Conservation (phyloP, 108 stramenopile species). For the Skeletonema grethae region DNA sequence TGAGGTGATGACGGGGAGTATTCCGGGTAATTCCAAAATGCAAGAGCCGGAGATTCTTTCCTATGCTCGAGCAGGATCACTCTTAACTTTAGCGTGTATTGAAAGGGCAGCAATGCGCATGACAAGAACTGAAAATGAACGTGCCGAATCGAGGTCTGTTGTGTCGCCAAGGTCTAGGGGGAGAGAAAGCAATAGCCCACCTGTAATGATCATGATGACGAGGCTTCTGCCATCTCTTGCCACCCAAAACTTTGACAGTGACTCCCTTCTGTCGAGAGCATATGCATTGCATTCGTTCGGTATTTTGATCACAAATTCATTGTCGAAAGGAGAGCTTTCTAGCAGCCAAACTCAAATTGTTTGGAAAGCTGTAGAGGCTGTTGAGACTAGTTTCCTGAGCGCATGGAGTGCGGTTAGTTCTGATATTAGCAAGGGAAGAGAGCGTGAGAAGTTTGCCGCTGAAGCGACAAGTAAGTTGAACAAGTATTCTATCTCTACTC, state of each 20-base stretch:
- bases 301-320: conserved; percentile 72
- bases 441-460: conserved; percentile 60
- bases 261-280: conserved; percentile 60
- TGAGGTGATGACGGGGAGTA: conserved; percentile 73
- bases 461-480: conserved; percentile 37
- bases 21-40: conserved; percentile 43
- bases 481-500: background rate
- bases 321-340: conserved; percentile 30
- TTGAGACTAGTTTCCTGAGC: conserved; percentile 75
- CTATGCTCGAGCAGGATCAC: conserved; percentile 66
- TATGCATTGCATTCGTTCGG: conserved; percentile 78
- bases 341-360: conserved; percentile 60
- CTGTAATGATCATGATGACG: conserved; percentile 80
- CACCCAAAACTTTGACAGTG: conserved; percentile 48
- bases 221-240: conserved; percentile 75
- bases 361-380: conserved; percentile 69
- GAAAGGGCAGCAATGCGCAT: conserved; percentile 64
- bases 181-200: conserved; percentile 36
- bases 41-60: conserved; percentile 53
- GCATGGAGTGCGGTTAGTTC: conserved; percentile 71
- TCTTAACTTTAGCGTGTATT: conserved; percentile 79
- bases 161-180: conserved; percentile 20
- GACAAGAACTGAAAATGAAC: conserved; percentile 34
- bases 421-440: conserved; percentile 63
- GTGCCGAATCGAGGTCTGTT: conserved; percentile 41